Base-by-base conservation (phyloP, 2,329 filamentous ascomycete species). In the Trichoderma breve region DNA sequence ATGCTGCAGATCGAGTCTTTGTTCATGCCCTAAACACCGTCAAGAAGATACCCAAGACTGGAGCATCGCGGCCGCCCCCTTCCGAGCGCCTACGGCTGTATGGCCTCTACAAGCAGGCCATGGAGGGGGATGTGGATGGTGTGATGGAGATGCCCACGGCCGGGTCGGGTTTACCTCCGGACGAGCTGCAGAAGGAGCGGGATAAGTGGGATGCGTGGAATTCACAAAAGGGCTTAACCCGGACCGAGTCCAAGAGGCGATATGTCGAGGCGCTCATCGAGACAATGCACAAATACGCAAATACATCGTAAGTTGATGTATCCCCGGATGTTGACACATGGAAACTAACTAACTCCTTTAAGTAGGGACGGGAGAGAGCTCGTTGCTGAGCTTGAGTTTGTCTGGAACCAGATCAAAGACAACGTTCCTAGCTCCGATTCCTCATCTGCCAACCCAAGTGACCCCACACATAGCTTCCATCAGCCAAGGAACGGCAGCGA, bases 21-120 rank as follows among this genome's bases (percentile, higher is more conserved):
- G 95, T 97, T 81, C 95, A 99, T 89, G 96, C 96, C 75, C 92
- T 99, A 82, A 98, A 97, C 84, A 98, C 96, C 28, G 95, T 99
- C 78, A 98, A 98, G 83, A 97, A 97, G 83, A 97, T 99, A 77
- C 93, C 93, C 77, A 95, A 96, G 79, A 97, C 95, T 21, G 95
- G 96, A 74, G 94, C 94, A 67, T 90, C 93, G 74, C 92, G 96
- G 74, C 96, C 96, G 60, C 96, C 96, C 62, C 89, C 94, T 2
- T 86, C 88, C 73, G 95, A 97, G 79, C 92, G 96, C 72, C 87
- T 99, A 76, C 92, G 93, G 72, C 92, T 99, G 74, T 99, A 99
- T 91, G 96, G 96, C 75, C 88, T 99, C 76, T 99, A 99, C 85
- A 99, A 99, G 81, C 96, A 99, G 83, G 94, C 94, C 74, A 98